A percentile compares a stretch with the other conserved stretches of the same genome.
These are phyloP conservation scores for Penicillium fuscoglaucum DNA, from an alignment of 2,329 filamentous ascomycete species.

Conservation along the genomic window DNA sequence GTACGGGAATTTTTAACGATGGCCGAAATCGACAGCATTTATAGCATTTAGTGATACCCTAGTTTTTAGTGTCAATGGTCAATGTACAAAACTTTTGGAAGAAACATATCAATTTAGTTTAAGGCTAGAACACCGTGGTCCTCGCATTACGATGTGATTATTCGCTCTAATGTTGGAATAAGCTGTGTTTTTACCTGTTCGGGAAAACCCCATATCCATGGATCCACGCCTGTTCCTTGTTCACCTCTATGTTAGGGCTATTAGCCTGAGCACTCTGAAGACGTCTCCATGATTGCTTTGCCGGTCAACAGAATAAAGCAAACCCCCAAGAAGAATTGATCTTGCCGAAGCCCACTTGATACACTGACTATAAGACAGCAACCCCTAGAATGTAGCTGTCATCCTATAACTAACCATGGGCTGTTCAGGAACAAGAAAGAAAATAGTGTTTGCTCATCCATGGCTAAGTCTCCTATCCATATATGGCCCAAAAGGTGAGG, in stretches of 20 bases:
- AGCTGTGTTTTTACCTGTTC: neutral
- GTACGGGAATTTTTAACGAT: slow-evolving; percentile 8
- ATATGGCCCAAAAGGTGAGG: neutral
- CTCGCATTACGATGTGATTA: slow-evolving; percentile 10
- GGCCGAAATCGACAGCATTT: slow-evolving; percentile 9
- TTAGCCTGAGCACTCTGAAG: neutral
- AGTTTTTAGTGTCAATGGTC: slow-evolving; percentile 13
- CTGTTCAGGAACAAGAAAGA: neutral
- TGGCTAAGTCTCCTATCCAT: neutral
- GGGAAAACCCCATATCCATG: neutral
- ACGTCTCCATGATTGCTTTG: neutral
- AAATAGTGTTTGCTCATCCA: slow-evolving; percentile 4
- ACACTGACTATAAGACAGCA: neutral
- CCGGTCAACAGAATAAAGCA: neutral
- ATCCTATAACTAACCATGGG: neutral
- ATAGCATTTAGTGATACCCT: slow-evolving; percentile 28
- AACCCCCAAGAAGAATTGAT: neutral
- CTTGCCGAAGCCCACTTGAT: neutral
- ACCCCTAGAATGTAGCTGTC: neutral
- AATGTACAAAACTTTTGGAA: slow-evolving; percentile 1
- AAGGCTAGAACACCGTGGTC: neutral
- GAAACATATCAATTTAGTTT: neutral
- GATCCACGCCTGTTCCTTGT: neutral
- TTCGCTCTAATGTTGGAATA: slow-evolving; percentile 2
- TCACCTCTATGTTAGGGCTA: neutral